Conservation (phyloP, 2,329 filamentous ascomycete species). For the Mycosphaerella arachidis region DNA sequence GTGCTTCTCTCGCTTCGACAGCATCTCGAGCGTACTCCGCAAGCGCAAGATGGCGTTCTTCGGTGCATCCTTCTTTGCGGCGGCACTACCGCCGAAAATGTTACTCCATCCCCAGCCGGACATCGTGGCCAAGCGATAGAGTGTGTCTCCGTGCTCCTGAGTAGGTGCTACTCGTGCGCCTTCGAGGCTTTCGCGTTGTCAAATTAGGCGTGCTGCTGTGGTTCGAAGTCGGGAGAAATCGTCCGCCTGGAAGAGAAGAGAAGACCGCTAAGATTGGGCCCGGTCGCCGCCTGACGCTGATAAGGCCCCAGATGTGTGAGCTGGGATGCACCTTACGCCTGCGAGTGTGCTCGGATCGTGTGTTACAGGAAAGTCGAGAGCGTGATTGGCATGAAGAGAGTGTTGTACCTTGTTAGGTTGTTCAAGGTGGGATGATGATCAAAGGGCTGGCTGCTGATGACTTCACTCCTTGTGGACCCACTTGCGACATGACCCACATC, state of each 20-base stretch:
- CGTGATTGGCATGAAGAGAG: background rate
- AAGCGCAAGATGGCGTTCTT: constrained; percentile 94
- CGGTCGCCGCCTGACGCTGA: background rate
- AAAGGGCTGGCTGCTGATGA: background rate
- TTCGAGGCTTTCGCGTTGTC: background rate
- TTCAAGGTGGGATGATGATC: background rate
- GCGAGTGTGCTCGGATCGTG: background rate
- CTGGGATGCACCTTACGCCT: background rate
- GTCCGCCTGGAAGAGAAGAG: background rate
- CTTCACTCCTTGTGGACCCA: background rate
- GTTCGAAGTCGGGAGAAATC: background rate
- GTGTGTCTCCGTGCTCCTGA: background rate
- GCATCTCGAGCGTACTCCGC: constrained; percentile 88
- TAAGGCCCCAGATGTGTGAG: background rate
- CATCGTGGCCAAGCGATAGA: constrained; percentile 24
- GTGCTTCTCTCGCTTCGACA: constrained; percentile 93
- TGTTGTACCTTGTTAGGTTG: background rate
- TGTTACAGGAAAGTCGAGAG: background rate
- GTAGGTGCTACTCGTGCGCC: background rate
- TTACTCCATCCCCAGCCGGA: constrained; percentile 59
- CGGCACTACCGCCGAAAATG: constrained; percentile 73
- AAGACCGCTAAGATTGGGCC: background rate
- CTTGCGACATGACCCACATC: background rate
- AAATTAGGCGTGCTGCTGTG: background rate
- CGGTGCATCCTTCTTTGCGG: constrained; percentile 85